Evolutionary conservation across 345 rosid genomes (phyloP), one percentile per base, ranked within the genome.

Genomic region (Dipteronia sinensis): DNA sequence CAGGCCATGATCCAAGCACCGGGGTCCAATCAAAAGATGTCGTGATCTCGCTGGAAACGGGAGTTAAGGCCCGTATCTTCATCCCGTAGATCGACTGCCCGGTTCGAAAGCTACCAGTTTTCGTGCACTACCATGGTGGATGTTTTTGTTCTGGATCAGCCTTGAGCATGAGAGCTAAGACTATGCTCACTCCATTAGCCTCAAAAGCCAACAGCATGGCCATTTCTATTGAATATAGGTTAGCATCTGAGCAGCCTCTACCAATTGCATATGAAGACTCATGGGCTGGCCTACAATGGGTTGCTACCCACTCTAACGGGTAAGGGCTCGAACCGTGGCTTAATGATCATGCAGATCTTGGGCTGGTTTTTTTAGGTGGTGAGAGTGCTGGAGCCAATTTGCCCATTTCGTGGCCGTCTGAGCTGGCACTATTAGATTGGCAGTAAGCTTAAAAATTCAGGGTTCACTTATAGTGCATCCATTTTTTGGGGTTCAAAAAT

Each of bases 321-420:
- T 15, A n/a, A 0, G 85, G 85, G 2, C 79, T 85, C 0, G 89
- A 86, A 47, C 77, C 81, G 1, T 85, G 76, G 86, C 58, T 82
- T 15, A 79, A 75, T 72, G 58, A 74, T 11, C 77, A 80, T 31
- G 85, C 77, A 6, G 85, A 84, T 71, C 71, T 82, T 8, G 10
- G 72, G 40, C 72, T 80, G 58, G 83, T 85, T 3, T 82, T 86
- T 64, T 19, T 85, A 9, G 77, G 20, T 0, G 88, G 90, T 1
- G 88, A 85, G 44, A 83, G 86, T 59, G 85, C 86, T 0, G 89
- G 90, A n/a, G 88, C 87, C 2, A 89, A 71, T 63, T 86, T 20
- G 80, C 86, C 46, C 85, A 87, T 42, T 49, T 65, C 20, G 71
- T 77, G 73, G 77, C 80, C 6, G 55, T 78, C n/a, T 70, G 66